Conservation (phyloP, 2,329 filamentous ascomycete genomes). For the Botryosphaeria dothidea region DNA sequence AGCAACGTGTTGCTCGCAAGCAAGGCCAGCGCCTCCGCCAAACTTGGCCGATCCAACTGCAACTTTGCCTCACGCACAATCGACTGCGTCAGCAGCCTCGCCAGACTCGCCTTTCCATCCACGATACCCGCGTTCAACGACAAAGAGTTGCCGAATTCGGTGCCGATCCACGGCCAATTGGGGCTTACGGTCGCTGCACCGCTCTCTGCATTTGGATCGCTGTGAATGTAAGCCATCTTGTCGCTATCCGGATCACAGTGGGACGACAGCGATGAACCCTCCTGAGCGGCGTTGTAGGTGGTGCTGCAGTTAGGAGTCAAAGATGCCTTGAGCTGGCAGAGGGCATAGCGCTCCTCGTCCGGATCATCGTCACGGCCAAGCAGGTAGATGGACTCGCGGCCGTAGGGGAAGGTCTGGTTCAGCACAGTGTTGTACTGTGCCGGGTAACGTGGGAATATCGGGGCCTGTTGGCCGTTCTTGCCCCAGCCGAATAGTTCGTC, state of each 20-base stretch:
- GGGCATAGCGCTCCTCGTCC: constrained; percentile 54
- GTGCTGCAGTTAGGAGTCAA: constrained; percentile 69
- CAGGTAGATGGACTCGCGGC: constrained; percentile 62
- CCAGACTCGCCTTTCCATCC: constrained; percentile 46
- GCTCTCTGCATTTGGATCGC: constrained; percentile 56
- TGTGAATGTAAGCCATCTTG: constrained; percentile 56
- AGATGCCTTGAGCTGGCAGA: constrained; percentile 69
- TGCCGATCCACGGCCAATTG: constrained; percentile 48
- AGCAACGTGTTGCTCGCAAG: constrained; percentile 68
- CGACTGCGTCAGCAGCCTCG: constrained; percentile 46
- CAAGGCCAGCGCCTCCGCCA: constrained; percentile 74
- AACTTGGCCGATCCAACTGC: constrained; percentile 59
- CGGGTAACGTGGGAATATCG: constrained; percentile 53
- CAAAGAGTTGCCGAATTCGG: constrained; percentile 45
- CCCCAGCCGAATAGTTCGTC: constrained; percentile 74
- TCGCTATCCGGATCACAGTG: constrained; percentile 62
- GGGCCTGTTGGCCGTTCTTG: constrained; percentile 56
- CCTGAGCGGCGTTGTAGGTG: constrained; percentile 44
- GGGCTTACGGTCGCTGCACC: constrained; percentile 42
- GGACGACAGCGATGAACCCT: constrained; percentile 60
- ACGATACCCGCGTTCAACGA: constrained; percentile 45
- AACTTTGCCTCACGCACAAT: constrained; percentile 46
- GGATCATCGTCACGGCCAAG: constrained; percentile 46
- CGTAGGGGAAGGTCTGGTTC: constrained; percentile 33
- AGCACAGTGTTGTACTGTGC: constrained; percentile 62